Base-by-base conservation (phyloP, 108 stramenopile species). In the Stephanodiscus triporus region DNA sequence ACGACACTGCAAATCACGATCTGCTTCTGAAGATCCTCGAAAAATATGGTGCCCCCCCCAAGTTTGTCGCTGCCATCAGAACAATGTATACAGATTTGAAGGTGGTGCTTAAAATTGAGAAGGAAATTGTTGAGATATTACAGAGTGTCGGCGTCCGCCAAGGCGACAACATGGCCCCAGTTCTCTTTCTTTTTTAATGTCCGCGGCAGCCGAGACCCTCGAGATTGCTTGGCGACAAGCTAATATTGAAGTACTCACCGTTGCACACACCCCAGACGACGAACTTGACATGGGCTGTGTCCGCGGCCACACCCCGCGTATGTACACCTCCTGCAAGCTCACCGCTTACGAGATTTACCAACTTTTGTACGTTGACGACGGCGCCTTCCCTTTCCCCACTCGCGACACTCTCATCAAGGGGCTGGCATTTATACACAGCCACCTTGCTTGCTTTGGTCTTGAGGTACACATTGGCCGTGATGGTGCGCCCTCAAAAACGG, bases 171-270 rank as follows among this genome's bases (percentile, higher is more conserved):
- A 26, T 57, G 24, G 20, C 75, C 42, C 67, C 75, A 5, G 67
- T 64, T 0, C 19, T 76, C 13, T 76, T 76, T 57, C 42, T 76
- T 8, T 76, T 42, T 5, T 76, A 0, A 49, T 76, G 56, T 45
- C 57, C 2, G 67, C 75, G 4, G 16, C 68, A 5, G 54, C 40
- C 4, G 66, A 75, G 38, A 40, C 66, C 2, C 58, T 75, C 1
- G 45, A 73, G 16, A 2, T 34, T n/a, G 50, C 49, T 3, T n/a
- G 48, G 40, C n/a, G n/a, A n/a, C n/a, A n/a, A n/a, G n/a, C n/a
- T n/a, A n/a, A n/a, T n/a, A n/a, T n/a, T n/a, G n/a, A n/a, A n/a
- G n/a, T n/a, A n/a, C n/a, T n/a, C n/a, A n/a, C n/a, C n/a, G n/a
- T n/a, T n/a, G 23, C 48, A 49, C 32, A 34, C 32, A 6, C 19